Conservation (phyloP, 257 asterid genomes). For the Haberlea rhodopensis region DNA sequence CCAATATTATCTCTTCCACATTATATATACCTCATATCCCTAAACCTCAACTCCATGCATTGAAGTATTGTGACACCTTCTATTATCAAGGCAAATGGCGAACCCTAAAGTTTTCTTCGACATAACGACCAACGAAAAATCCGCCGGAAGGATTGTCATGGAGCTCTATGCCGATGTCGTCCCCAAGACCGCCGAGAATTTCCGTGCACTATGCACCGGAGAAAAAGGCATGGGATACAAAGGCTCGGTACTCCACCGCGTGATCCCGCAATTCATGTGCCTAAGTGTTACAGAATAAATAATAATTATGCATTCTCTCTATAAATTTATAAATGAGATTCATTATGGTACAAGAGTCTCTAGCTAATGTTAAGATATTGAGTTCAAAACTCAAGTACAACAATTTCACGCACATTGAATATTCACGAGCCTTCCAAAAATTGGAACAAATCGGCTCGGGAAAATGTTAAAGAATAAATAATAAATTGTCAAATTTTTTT, state of each 20-base stretch:
- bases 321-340: no score
- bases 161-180: constrained; percentile 33
- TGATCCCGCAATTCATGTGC: constrained; percentile 10
- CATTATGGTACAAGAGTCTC: no score
- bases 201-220: constrained; percentile 41
- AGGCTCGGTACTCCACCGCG: constrained; percentile 24
- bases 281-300: no score
- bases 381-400: no score
- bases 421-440: no score
- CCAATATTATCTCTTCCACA: not conserved
- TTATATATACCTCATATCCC: not conserved
- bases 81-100: constrained; percentile 18
- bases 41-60: not conserved
- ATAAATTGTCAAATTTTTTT: no score
- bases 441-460: no score
- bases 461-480: no score
- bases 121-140: constrained; percentile 36
- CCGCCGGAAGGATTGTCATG: constrained; percentile 38
- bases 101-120: constrained; percentile 35
- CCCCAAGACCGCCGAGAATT: constrained; percentile 45
- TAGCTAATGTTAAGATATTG: no score
- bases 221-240: constrained; percentile 39
- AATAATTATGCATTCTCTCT: no score
- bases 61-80: no score
- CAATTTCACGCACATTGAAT: no score